Evolutionary conservation across 2,329 filamentous ascomycete species (phyloP).

Genomic region (Balansia obtecta): DNA sequence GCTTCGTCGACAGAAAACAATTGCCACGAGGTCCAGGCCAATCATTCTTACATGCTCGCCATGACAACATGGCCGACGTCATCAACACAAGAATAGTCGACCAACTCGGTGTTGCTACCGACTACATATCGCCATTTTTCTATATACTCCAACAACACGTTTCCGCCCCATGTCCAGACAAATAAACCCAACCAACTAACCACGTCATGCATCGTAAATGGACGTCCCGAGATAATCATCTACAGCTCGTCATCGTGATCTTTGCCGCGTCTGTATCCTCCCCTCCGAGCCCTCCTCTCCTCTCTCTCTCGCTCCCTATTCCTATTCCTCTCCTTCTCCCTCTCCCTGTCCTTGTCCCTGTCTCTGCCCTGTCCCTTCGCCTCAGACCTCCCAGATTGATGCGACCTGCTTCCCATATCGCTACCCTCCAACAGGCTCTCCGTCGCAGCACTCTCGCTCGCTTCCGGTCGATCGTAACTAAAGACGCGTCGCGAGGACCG

Average conservation of each 20-base stretch:
- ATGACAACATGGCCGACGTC: no score
- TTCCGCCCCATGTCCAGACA: no score
- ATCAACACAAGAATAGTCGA: no score
- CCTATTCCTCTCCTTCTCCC: conserved; percentile 17
- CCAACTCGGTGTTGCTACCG: neutral
- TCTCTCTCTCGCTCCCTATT: conserved; percentile 16
- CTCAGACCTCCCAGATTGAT: conserved; percentile 31
- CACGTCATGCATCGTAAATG: no score
- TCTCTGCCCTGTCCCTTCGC: conserved; percentile 22
- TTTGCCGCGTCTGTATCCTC: conserved; percentile 22
- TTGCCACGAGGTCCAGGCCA: no score
- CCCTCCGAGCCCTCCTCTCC: conserved; percentile 22
- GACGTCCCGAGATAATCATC: neutral
- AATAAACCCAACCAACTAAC: neutral
- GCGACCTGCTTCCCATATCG: conserved; percentile 45
- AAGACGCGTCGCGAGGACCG: conserved; percentile 36
- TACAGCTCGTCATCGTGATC: conserved; percentile 17
- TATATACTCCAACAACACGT: no score
- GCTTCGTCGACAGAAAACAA: no score
- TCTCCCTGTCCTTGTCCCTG: conserved; percentile 10
- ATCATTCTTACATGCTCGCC: no score
- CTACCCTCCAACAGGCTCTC: conserved; percentile 24
- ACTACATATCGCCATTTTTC: neutral
- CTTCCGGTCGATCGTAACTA: conserved; percentile 36
- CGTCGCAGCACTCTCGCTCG: conserved; percentile 19